These are phyloP conservation scores for Sanghuangporus weigelae DNA, from an alignment of 1,284 basidiomycete genomes.

Conservation along the genomic window DNA sequence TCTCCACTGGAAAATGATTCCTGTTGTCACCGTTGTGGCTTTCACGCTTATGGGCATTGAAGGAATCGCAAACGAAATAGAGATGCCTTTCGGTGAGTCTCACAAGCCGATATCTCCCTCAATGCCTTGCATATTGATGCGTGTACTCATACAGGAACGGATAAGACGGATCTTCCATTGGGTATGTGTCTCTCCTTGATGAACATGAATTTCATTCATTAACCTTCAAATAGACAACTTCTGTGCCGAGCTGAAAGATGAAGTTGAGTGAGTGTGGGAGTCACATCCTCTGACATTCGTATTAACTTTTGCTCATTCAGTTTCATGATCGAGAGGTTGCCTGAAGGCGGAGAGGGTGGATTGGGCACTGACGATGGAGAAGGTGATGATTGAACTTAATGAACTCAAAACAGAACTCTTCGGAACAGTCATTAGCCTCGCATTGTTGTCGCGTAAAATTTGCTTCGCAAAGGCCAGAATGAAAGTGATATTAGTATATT, in stretches of 20 bases:
- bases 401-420: not conserved
- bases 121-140: not conserved
- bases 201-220: not conserved
- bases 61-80: conserved; percentile 88
- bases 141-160: conserved; percentile 39
- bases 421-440: not conserved
- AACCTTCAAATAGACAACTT: conserved; percentile 57
- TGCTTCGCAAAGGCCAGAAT: not conserved
- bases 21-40: conserved; percentile 77
- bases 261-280: conserved; percentile 57
- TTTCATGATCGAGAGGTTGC: conserved; percentile 71
- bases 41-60: conserved; percentile 93
- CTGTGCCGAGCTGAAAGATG: conserved; percentile 80
- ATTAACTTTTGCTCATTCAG: conserved; percentile 32
- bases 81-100: conserved; percentile 78
- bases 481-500: conserved; percentile 4
- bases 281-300: not conserved
- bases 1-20: conserved; percentile 75
- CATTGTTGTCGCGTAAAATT: not conserved
- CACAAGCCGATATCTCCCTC: not conserved
- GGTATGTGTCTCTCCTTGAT: conserved; percentile 33
- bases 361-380: conserved; percentile 69
- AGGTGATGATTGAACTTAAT: conserved; percentile 57
- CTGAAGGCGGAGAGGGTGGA: conserved; percentile 67
- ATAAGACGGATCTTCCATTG: conserved; percentile 62